Conservation (phyloP, 2,329 filamentous ascomycete species). For the Hymenoscyphus linearis region DNA sequence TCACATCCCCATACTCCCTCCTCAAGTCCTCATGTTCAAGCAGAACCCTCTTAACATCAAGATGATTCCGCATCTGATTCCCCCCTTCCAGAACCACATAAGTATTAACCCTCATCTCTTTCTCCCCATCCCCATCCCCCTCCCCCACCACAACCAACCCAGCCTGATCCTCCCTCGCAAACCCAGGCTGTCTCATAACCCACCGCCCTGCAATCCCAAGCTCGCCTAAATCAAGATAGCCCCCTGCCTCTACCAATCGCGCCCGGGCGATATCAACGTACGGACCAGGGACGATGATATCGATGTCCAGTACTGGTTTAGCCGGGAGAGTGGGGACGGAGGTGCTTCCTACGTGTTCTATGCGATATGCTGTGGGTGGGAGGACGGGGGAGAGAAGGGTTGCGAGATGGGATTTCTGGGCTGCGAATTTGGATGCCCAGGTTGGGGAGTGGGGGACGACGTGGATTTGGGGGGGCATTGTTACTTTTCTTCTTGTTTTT, state of each 20-base stretch:
- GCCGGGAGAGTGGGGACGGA: background rate
- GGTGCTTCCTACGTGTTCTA: background rate
- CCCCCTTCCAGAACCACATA: constrained; percentile 35
- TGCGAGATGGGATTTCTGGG: background rate
- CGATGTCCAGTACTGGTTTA: constrained; percentile 21
- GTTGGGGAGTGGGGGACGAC: background rate
- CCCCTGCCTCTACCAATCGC: constrained; percentile 29
- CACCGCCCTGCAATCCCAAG: constrained; percentile 34
- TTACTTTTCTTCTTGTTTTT: no score
- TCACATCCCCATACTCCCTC: constrained; percentile 24
- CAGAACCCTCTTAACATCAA: constrained; percentile 34
- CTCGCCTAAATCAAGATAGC: constrained; percentile 35
- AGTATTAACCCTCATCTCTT: constrained; percentile 31
- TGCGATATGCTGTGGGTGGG: background rate
- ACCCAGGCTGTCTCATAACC: constrained; percentile 1
- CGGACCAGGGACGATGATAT: constrained; percentile 37
- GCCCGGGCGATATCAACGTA: constrained; percentile 28
- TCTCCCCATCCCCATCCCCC: background rate
- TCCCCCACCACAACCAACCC: no score
- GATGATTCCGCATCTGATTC: constrained; percentile 37
- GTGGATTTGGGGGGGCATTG: no score
- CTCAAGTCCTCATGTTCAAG: constrained; percentile 29
- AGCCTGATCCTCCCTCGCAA: no score
- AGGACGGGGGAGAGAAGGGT: background rate
- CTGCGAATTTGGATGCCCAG: background rate